A percentile compares a stretch with the other conserved stretches of the same genome.
These are phyloP conservation scores for Aspergillus niger DNA, from an alignment of 2,329 filamentous ascomycete species.

Conservation along the genomic window DNA sequence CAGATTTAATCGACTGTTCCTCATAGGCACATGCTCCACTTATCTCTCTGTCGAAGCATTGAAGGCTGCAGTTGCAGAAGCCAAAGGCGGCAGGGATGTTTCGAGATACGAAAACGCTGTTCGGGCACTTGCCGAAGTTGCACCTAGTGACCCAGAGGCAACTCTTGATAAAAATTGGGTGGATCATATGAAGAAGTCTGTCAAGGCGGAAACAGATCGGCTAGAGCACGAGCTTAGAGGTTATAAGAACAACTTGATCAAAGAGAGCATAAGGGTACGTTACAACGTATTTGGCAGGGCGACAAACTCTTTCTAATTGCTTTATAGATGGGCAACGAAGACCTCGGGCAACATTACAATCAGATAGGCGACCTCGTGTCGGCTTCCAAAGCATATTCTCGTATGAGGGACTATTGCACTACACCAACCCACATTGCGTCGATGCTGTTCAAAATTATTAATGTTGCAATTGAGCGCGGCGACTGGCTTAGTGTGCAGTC, in stretches of 20 bases:
- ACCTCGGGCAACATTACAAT: slow-evolving; percentile 82
- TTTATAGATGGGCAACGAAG: slow-evolving; percentile 85
- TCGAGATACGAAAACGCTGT: slow-evolving; percentile 69
- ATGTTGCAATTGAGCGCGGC: slow-evolving; percentile 71
- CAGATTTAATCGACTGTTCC: slow-evolving; percentile 74
- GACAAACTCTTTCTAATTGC: slow-evolving; percentile 5
- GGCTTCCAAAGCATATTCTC: slow-evolving; percentile 75
- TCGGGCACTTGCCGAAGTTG: slow-evolving; percentile 63
- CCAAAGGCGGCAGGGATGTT: slow-evolving; percentile 75
- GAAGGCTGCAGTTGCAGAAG: slow-evolving; percentile 72
- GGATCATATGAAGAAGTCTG: slow-evolving; percentile 65
- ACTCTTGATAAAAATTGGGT: slow-evolving; percentile 72
- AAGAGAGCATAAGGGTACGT: slow-evolving; percentile 87
- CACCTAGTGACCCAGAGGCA: slow-evolving; percentile 69
- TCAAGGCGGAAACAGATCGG: slow-evolving; percentile 70
- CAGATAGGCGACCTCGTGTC: slow-evolving; percentile 70
- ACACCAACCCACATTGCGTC: slow-evolving; percentile 80
- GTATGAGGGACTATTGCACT: slow-evolving; percentile 89
- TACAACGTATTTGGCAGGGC: background rate
- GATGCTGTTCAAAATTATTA: slow-evolving; percentile 76
- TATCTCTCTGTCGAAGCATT: slow-evolving; percentile 78
- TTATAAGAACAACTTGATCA: slow-evolving; percentile 96
- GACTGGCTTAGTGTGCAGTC: slow-evolving; percentile 73
- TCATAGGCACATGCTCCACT: slow-evolving; percentile 78
- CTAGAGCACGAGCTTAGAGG: slow-evolving; percentile 83